A percentile compares a stretch with the other conserved stretches of the same genome.
Evolutionary conservation across 1,284 basidiomycete genomes (phyloP).

Genomic region (Austroboletus novae-zelandiae): DNA sequence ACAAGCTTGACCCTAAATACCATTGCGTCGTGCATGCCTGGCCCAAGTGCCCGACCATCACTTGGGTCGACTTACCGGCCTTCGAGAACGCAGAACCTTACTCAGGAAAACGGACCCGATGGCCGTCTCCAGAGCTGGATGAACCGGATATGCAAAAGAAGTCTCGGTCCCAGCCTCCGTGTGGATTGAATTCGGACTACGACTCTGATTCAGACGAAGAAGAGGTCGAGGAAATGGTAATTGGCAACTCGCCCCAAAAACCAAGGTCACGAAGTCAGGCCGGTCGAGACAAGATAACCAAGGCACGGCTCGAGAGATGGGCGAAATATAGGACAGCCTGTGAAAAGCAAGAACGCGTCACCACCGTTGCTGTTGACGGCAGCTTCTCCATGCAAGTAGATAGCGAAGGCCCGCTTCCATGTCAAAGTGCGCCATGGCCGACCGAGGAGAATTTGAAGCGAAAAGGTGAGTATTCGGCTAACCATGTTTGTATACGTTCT

Average conservation of each 20-base stretch:
- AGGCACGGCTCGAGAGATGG: conserved; percentile 28
- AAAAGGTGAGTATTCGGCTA: conserved; percentile 40
- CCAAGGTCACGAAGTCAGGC: conserved; percentile 10
- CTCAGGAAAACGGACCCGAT: conserved; percentile 33
- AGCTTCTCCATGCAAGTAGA: conserved; percentile 35
- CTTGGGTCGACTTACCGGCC: conserved; percentile 21
- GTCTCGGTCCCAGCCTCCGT: conserved; percentile 18
- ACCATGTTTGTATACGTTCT: conserved; percentile 2
- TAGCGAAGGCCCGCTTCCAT: conserved; percentile 13
- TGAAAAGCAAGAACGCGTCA: conserved; percentile 12
- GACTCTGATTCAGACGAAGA: conserved; percentile 51
- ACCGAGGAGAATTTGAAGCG: conserved; percentile 38
- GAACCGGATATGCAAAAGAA: conserved; percentile 24
- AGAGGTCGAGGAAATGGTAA: conserved; percentile 55
- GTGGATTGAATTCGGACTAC: conserved; percentile 2
- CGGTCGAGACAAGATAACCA: conserved; percentile 26
- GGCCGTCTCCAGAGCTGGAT: conserved; percentile 20
- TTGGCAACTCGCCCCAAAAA: conserved; percentile 40
- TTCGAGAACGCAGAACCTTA: conserved; percentile 11
- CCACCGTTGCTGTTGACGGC: conserved; percentile 12
- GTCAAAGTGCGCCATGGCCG: conserved; percentile 14
- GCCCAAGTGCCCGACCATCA: conserved; percentile 44
- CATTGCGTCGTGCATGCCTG: conserved; percentile 54
- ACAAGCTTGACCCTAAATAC: conserved; percentile 72
- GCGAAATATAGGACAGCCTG: conserved; percentile 17